Conservation (phyloP, 2,329 filamentous ascomycete genomes). For the Fusarium miscanthi region DNA sequence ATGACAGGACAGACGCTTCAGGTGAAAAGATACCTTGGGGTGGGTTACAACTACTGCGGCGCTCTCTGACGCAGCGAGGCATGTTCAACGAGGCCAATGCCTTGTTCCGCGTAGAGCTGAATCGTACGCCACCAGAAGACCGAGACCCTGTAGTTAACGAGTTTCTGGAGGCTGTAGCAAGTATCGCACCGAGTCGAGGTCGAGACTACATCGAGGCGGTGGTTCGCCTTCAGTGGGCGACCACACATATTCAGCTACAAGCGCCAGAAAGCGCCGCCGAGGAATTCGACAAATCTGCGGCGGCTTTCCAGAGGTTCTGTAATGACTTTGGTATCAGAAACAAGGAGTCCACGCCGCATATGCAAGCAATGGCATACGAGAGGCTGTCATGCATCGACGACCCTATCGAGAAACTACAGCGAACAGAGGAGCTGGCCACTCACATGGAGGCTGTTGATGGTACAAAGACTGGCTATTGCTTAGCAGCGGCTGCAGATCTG, state of each 20-base stretch:
- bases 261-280: background rate
- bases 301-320: background rate
- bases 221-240: background rate
- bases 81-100: background rate
- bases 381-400: background rate
- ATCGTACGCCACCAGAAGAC: background rate
- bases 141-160: background rate
- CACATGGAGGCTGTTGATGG: background rate
- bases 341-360: background rate
- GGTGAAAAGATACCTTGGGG: background rate
- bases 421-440: background rate
- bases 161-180: background rate
- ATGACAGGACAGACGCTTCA: background rate
- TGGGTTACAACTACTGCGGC: background rate
- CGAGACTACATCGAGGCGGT: background rate
- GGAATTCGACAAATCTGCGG: background rate
- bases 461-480: background rate
- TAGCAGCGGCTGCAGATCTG: background rate
- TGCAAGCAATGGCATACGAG: background rate
- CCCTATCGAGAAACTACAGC: background rate
- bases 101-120: background rate
- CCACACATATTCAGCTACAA: background rate
- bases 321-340: background rate
- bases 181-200: background rate
- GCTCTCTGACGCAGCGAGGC: background rate